phyloP scores from a whole-genome alignment of 2,329 filamentous ascomycete species.

The Calonectria honghensis region DNA sequence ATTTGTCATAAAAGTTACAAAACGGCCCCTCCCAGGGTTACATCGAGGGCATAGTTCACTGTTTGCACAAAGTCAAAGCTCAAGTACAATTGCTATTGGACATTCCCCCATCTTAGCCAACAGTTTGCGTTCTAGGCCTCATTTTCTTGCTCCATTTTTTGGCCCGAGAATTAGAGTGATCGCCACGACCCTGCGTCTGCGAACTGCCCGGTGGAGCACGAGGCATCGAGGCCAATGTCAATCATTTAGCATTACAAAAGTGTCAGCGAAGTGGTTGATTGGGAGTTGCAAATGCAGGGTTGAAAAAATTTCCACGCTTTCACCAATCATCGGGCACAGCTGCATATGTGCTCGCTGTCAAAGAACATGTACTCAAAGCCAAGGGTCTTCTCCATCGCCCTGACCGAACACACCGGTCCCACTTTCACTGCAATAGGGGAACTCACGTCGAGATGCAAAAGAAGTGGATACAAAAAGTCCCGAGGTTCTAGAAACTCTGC shows the following conservation, averaged over 20 bases:
- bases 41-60: neutral
- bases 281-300: neutral
- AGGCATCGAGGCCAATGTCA: neutral
- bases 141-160: neutral
- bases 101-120: neutral
- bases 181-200: neutral
- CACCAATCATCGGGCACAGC: neutral
- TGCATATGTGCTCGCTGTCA: neutral
- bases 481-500: constrained; percentile 5
- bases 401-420: constrained; percentile 16
- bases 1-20: constrained; percentile 3
- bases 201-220: neutral
- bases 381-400: neutral
- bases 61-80: neutral
- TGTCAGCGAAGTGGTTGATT: neutral
- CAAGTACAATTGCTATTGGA: neutral
- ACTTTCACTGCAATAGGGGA: constrained; percentile 26
- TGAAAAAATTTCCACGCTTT: neutral
- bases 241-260: neutral
- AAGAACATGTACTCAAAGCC: neutral
- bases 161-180: constrained; percentile 23
- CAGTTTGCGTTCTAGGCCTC: constrained; percentile 1
- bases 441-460: neutral
- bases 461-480: neutral
- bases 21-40: neutral